phyloP scores from a whole-genome alignment of 306 rosid species.

The Rubus idaeus region DNA sequence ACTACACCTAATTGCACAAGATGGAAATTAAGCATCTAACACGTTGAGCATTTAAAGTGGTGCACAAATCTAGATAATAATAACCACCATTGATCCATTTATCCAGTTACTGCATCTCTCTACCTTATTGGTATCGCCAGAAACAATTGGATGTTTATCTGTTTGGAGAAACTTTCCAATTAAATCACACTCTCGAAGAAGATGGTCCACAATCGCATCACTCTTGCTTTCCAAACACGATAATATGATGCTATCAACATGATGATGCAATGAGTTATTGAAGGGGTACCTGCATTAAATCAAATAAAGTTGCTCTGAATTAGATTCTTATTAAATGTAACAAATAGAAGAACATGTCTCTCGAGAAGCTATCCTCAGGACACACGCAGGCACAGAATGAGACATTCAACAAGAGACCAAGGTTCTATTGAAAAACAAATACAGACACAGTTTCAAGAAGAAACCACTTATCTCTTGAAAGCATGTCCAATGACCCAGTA shows the following conservation, averaged over 20 bases:
- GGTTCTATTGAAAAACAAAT: not conserved
- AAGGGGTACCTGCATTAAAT: constrained; percentile 78
- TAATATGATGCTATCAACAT: constrained; percentile 76
- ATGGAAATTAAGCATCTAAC: not conserved
- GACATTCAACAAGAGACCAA: not conserved
- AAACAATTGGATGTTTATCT: constrained; percentile 64
- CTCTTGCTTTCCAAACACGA: constrained; percentile 89
- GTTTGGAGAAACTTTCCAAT: constrained; percentile 70
- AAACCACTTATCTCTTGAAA: not conserved
- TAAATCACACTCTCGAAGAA: constrained; percentile 82
- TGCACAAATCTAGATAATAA: not conserved
- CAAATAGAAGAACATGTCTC: constrained; percentile 8
- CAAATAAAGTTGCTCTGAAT: constrained; percentile 14
- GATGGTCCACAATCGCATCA: constrained; percentile 64
- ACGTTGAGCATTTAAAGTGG: not conserved
- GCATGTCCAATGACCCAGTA: not conserved
- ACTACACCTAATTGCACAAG: constrained; percentile 6
- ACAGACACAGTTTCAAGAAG: not conserved
- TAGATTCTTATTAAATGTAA: constrained; percentile 12
- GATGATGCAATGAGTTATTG: constrained; percentile 88
- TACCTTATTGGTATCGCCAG: constrained; percentile 64
- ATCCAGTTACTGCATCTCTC: constrained; percentile 28
- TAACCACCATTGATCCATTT: constrained; percentile 19
- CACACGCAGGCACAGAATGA: not conserved
- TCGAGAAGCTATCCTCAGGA: not conserved